Base-by-base conservation (phyloP, 805 yeast species). In the Starmerella floris region DNA sequence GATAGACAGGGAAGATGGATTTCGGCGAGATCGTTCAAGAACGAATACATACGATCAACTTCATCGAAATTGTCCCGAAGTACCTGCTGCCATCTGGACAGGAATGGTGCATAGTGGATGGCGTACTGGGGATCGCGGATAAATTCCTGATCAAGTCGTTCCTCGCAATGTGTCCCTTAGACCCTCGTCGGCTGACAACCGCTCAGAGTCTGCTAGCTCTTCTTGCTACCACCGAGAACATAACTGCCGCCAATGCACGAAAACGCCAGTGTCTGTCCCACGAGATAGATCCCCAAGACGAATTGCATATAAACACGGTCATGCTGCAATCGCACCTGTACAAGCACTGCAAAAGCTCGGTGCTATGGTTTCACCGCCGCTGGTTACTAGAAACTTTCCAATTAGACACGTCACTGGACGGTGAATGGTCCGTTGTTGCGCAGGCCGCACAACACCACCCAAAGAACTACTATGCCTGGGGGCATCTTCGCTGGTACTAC, bases 391-490 rank as follows among this genome's bases (percentile, higher is more conserved):
- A 22, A 13, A n/a, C 23, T 2, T 25, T 31, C 27, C 33, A 15
- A 1, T 26, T n/a, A 8, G 5, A 4, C 4, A n/a, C 44, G 8
- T 28, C 40, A n/a, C 16, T 43, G 5, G 41, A 42, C 2, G 37
- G 37, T 4, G 66, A 64, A 45, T 39, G 56, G 26, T 42, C 40
- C 15, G 41, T 56, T 1, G 59, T 70, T 1, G 41, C 58, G 2
- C 39, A 37, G 8, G 67, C 76, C 0, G 63, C 64, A 0, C 52
- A 45, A 21, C 45, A 54, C 11, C 77, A 72, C 49, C 67, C 66
- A 9, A 51, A 62, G 34, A 73, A 70, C 51, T 72, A 72, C 51
- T 72, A 71, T 42, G 73, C 75, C 0, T 63, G 70, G 64, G 52
- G 57, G n/a, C 59, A 63, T 44, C 34, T 50, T 19, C 40, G 53